A percentile compares a stretch with the other conserved stretches of the same genome.
These are phyloP conservation scores for Immersiporthe knoxdaviesiana DNA, from an alignment of 2,329 filamentous ascomycete species.

Conservation along the genomic window DNA sequence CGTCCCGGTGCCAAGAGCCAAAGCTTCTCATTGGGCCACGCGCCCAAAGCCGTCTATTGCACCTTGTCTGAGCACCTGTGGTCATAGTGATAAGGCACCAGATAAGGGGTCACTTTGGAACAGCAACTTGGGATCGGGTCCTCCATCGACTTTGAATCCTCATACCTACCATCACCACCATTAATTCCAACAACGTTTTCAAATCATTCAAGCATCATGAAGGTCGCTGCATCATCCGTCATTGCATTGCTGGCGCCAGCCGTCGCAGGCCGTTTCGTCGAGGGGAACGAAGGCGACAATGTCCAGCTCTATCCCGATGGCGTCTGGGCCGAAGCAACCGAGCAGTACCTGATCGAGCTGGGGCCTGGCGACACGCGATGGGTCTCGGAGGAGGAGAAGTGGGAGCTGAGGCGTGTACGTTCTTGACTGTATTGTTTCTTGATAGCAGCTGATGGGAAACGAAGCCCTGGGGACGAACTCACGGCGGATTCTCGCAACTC, in stretches of 20 bases:
- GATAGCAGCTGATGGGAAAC: not conserved
- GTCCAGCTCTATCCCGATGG: slow-evolving; percentile 52
- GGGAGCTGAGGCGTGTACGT: slow-evolving; percentile 80
- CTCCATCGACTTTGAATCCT: not conserved
- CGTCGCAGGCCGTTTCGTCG: slow-evolving; percentile 60
- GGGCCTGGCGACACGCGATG: slow-evolving; percentile 80
- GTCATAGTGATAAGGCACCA: slow-evolving; percentile 6
- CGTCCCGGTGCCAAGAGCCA: accelerated
- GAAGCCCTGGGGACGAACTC: not conserved
- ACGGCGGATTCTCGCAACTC: not conserved
- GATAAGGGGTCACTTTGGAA: not conserved
- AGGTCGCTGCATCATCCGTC: slow-evolving; percentile 55
- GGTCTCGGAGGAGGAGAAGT: slow-evolving; percentile 95
- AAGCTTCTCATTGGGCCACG: not conserved
- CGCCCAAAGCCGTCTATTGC: accelerated
- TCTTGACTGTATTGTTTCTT: not conserved
- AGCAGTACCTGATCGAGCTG: slow-evolving; percentile 79
- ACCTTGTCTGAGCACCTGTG: not conserved
- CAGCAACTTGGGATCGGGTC: not conserved
- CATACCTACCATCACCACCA: not conserved
- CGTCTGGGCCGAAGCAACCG: slow-evolving; percentile 38
- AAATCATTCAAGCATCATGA: slow-evolving; percentile 48
- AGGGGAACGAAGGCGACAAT: slow-evolving; percentile 54
- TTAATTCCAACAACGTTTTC: too few species aligned
- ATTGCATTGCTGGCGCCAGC: slow-evolving; percentile 59